phyloP scores from a whole-genome alignment of 257 asterid genomes.

The Misopates orontium region DNA sequence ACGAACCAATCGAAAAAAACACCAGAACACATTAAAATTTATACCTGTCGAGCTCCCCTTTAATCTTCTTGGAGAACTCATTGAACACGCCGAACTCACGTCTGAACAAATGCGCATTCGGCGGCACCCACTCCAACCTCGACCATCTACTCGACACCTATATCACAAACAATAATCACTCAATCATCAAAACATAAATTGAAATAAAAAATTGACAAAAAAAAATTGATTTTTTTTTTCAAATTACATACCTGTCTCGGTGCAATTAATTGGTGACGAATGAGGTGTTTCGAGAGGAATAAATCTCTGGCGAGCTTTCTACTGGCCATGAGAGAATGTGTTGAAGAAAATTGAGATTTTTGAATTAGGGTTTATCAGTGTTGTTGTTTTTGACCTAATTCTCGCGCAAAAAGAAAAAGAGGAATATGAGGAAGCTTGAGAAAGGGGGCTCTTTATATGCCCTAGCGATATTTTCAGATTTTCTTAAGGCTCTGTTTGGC shows the following conservation, averaged over 20 bases:
- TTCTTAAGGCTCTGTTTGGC: slow-evolving; percentile 13
- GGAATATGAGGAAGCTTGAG: slow-evolving; percentile 13
- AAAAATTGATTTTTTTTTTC: background rate
- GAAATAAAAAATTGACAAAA: no score
- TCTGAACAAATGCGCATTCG: slow-evolving; percentile 38
- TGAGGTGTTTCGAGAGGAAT: slow-evolving; percentile 45
- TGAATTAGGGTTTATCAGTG: slow-evolving; percentile 20
- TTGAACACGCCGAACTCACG: slow-evolving; percentile 72
- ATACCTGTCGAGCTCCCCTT: slow-evolving; percentile 69
- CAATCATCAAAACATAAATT: background rate
- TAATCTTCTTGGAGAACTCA: slow-evolving; percentile 72
- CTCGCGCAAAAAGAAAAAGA: background rate
- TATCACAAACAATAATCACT: slow-evolving; percentile 4
- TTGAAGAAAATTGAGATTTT: background rate
- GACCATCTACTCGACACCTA: slow-evolving; percentile 43
- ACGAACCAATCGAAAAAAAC: background rate
- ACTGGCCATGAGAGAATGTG: slow-evolving; percentile 50
- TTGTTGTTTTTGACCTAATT: background rate
- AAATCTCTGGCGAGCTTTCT: slow-evolving; percentile 68
- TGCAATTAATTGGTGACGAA: slow-evolving; percentile 43
- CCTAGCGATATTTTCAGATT: slow-evolving; percentile 17
- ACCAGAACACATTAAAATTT: background rate
- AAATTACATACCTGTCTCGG: slow-evolving; percentile 44
- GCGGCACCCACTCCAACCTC: slow-evolving; percentile 33
- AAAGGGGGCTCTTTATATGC: slow-evolving; percentile 18